Percentiles rank a stretch among this genome's conserved stretches.
Evolutionary conservation across 805 yeast species (phyloP).

Genomic region (Yamadazyma tumulicola): DNA sequence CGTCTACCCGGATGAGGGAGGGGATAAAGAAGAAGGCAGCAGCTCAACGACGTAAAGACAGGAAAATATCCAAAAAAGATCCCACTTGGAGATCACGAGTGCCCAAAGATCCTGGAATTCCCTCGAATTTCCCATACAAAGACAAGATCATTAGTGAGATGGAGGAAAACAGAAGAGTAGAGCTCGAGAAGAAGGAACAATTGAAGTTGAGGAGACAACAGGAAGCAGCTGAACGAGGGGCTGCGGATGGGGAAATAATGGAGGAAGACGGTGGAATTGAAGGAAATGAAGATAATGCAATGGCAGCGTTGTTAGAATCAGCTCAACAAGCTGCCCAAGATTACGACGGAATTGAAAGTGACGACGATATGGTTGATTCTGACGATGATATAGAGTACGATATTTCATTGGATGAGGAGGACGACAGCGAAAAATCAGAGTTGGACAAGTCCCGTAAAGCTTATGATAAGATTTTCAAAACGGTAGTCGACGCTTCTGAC

Average conservation of each 20-base stretch:
- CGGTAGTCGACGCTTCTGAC: slow-evolving; percentile 90
- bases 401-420: slow-evolving; percentile 24
- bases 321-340: slow-evolving; percentile 86
- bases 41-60: slow-evolving; percentile 84
- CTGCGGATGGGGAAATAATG: slow-evolving; percentile 32
- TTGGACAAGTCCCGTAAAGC: slow-evolving; percentile 80
- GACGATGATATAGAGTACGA: slow-evolving; percentile 39
- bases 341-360: slow-evolving; percentile 54
- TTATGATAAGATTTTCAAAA: slow-evolving; percentile 88
- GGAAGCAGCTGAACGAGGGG: slow-evolving; percentile 39
- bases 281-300: slow-evolving; percentile 42
- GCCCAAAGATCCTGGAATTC: slow-evolving; percentile 92
- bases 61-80: slow-evolving; percentile 80
- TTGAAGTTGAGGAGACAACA: slow-evolving; percentile 49
- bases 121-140: slow-evolving; percentile 91
- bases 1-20: slow-evolving; percentile 89
- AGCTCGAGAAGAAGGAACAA: slow-evolving; percentile 51
- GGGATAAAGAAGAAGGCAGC: slow-evolving; percentile 95
- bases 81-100: slow-evolving; percentile 87
- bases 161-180: slow-evolving; percentile 57
- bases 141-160: slow-evolving; percentile 72
- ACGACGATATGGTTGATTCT: slow-evolving; percentile 28
- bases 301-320: slow-evolving; percentile 83
- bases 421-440: slow-evolving; percentile 44
- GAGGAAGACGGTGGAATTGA: slow-evolving; percentile 40